Evolutionary conservation across 2,329 filamentous ascomycete genomes (phyloP).

Genomic region (Diaporthe sp.): DNA sequence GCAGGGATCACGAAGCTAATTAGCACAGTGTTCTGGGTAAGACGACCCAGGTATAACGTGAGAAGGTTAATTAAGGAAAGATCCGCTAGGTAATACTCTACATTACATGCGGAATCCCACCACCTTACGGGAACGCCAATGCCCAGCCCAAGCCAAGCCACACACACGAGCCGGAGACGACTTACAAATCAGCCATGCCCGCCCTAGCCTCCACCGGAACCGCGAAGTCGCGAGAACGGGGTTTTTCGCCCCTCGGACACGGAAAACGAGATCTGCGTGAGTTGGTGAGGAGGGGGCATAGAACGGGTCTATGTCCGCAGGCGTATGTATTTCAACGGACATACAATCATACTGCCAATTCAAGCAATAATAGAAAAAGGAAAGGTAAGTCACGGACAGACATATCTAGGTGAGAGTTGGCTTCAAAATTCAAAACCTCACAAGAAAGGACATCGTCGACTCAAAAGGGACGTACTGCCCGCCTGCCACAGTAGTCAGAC

Average conservation of each 20-base stretch:
- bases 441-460: too few relatives aligned
- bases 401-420: neutral
- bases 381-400: neutral
- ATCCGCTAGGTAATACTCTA: too few relatives aligned
- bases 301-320: neutral
- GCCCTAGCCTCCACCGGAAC: neutral
- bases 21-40: neutral
- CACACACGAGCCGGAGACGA: neutral
- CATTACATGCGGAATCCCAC: neutral
- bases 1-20: neutral
- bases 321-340: neutral
- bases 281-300: too few relatives aligned
- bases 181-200: conserved; percentile 12
- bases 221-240: conserved; percentile 11
- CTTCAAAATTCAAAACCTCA: too few relatives aligned
- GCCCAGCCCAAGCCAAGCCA: neutral
- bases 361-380: neutral
- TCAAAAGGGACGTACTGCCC: neutral
- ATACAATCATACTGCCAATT: neutral
- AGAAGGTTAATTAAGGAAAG: neutral
- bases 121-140: neutral
- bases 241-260: neutral
- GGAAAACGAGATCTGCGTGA: neutral
- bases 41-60: neutral
- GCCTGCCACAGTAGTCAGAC: neutral